These are phyloP conservation scores for Coemansia sp. DNA, from an alignment of 192 early-diverging fungal species.

Conservation along the genomic window DNA sequence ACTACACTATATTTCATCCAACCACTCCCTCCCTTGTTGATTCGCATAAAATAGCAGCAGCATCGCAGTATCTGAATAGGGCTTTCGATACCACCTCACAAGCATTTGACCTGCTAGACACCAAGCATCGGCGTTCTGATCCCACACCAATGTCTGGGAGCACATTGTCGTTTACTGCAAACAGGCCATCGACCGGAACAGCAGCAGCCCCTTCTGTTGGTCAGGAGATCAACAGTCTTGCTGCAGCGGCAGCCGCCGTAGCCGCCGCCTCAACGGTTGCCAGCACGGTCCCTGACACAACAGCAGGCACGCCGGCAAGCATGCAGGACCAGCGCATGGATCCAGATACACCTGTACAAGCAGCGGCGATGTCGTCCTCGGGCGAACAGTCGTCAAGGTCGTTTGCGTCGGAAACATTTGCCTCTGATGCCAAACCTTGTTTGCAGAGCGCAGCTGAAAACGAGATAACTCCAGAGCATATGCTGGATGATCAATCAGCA, in stretches of 20 bases:
- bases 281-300: neutral
- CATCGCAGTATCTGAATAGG: slow-evolving; percentile 11
- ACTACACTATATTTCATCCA: slow-evolving; percentile 2
- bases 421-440: slow-evolving; percentile 4
- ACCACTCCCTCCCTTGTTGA: slow-evolving; percentile 1
- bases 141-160: slow-evolving; percentile 14
- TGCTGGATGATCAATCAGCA: slow-evolving; percentile 1
- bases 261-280: slow-evolving; percentile 5
- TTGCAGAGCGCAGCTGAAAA: neutral
- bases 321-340: neutral
- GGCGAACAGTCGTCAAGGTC: neutral
- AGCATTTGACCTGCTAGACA: neutral
- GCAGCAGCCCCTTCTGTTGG: neutral
- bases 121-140: neutral
- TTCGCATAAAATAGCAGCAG: slow-evolving; percentile 1
- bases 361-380: neutral
- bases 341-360: neutral
- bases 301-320: neutral
- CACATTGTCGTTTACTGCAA: slow-evolving; percentile 15
- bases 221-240: slow-evolving; percentile 8
- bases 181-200: neutral
- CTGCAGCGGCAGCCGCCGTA: slow-evolving; percentile 6
- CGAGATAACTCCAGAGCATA: neutral
- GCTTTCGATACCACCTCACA: neutral
- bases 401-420: neutral